phyloP scores from a whole-genome alignment of 192 early-diverging fungal genomes.

The Podila clonocystis region DNA sequence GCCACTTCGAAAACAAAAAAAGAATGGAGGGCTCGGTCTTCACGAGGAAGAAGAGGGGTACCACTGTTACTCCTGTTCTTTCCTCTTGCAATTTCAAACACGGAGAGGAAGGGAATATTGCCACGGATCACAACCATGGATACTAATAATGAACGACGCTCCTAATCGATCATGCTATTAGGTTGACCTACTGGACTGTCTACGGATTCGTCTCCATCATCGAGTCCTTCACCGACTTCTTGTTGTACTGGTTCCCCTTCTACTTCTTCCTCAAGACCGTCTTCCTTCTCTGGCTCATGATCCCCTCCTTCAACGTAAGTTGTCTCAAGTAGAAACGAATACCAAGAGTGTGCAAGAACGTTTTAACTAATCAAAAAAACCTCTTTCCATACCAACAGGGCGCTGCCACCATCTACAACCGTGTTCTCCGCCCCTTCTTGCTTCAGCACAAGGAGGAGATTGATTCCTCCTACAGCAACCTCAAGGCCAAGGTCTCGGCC shows the following conservation, averaged over 20 bases:
- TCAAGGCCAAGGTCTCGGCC: conserved; percentile 53
- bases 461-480: conserved; percentile 41
- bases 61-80: background rate
- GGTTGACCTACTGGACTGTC: conserved; percentile 65
- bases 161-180: background rate
- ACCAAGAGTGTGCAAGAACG: background rate
- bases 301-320: conserved; percentile 73
- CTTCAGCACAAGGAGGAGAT: conserved; percentile 57
- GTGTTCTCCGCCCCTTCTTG: conserved; percentile 81
- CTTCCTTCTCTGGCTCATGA: conserved; percentile 86
- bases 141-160: too few species aligned
- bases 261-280: conserved; percentile 95
- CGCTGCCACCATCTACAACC: conserved; percentile 82
- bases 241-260: conserved; percentile 96
- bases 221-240: conserved; percentile 91
- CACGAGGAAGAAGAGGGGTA: background rate
- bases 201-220: conserved; percentile 87
- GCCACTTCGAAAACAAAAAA: background rate
- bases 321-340: background rate
- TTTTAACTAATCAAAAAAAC: conserved; percentile 2
- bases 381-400: conserved; percentile 57
- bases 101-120: too few species aligned
- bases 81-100: too few species aligned
- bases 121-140: too few species aligned
- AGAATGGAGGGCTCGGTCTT: background rate